Conservation (phyloP, 495 filamentous ascomycete species). For the Penicillium cinerascens region DNA sequence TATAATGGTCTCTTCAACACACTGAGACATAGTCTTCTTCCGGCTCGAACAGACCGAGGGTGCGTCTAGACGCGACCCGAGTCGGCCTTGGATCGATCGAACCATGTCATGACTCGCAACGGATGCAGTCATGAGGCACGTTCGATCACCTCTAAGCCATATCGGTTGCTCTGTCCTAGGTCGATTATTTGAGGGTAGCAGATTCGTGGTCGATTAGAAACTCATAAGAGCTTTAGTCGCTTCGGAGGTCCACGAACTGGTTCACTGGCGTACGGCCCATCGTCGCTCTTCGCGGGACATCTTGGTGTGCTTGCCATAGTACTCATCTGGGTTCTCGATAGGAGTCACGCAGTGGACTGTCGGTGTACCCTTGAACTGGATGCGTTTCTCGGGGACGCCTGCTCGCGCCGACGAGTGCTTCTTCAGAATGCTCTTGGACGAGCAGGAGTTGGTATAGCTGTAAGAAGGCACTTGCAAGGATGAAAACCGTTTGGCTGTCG, state of each 20-base stretch:
- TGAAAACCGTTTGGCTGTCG: slow-evolving; percentile 41
- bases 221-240: neutral
- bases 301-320: slow-evolving; percentile 50
- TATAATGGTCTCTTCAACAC: slow-evolving; percentile 24
- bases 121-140: neutral
- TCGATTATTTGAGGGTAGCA: neutral
- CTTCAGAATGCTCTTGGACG: slow-evolving; percentile 52
- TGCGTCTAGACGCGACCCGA: neutral
- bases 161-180: neutral
- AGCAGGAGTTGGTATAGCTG: slow-evolving; percentile 46
- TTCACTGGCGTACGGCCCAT: slow-evolving; percentile 42
- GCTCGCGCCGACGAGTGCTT: slow-evolving; percentile 26
- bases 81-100: neutral
- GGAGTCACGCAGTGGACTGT: slow-evolving; percentile 51
- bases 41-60: slow-evolving; percentile 2
- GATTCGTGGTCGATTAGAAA: neutral
- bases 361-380: slow-evolving; percentile 46
- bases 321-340: slow-evolving; percentile 51
- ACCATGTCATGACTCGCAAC: neutral
- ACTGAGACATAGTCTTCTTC: slow-evolving; percentile 19
- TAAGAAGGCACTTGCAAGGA: slow-evolving; percentile 40
- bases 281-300: slow-evolving; percentile 49
- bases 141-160: neutral
- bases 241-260: neutral
- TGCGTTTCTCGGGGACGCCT: slow-evolving; percentile 34